Percentiles rank a stretch among this genome's conserved stretches.
Evolutionary conservation across 2,329 filamentous ascomycete species (phyloP).

Genomic region (Ophiostoma pallidulum): DNA sequence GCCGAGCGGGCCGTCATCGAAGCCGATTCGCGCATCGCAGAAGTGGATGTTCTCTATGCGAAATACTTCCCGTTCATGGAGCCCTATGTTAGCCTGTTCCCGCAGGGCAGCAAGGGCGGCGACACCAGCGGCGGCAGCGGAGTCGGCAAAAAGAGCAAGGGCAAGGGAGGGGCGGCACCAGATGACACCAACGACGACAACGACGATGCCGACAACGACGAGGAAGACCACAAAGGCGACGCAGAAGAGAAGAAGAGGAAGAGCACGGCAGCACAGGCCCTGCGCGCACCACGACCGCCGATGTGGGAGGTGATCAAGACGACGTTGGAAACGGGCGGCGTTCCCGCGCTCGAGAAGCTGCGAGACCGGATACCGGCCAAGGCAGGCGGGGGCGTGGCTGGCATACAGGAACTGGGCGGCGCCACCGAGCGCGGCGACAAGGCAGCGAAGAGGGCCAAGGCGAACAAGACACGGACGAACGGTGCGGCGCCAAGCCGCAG

Average conservation of each 20-base stretch:
- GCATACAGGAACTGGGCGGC: background rate
- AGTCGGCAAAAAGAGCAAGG: no score
- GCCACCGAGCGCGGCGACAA: background rate
- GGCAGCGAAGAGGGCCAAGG: background rate
- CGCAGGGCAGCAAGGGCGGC: constrained; percentile 19
- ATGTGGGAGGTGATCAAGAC: constrained; percentile 61
- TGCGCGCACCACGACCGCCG: constrained; percentile 41
- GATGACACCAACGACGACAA: constrained; percentile 19
- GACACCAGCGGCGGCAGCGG: no score
- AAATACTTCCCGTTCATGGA: constrained; percentile 62
- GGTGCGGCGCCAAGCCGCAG: constrained; percentile 5
- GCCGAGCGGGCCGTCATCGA: constrained; percentile 44
- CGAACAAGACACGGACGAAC: constrained; percentile 3
- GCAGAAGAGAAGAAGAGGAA: constrained; percentile 22
- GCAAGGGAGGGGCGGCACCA: no score
- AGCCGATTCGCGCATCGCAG: constrained; percentile 53
- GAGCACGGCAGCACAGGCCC: constrained; percentile 32
- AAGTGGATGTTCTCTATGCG: constrained; percentile 69
- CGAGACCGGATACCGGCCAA: constrained; percentile 38
- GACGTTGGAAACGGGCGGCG: constrained; percentile 51
- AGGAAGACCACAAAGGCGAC: background rate
- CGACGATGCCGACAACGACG: constrained; percentile 23
- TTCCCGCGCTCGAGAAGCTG: constrained; percentile 40
- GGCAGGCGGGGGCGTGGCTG: background rate
- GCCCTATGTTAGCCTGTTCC: constrained; percentile 58